phyloP scores from a whole-genome alignment of 2,329 filamentous ascomycete species.

The Venturia effusa region DNA sequence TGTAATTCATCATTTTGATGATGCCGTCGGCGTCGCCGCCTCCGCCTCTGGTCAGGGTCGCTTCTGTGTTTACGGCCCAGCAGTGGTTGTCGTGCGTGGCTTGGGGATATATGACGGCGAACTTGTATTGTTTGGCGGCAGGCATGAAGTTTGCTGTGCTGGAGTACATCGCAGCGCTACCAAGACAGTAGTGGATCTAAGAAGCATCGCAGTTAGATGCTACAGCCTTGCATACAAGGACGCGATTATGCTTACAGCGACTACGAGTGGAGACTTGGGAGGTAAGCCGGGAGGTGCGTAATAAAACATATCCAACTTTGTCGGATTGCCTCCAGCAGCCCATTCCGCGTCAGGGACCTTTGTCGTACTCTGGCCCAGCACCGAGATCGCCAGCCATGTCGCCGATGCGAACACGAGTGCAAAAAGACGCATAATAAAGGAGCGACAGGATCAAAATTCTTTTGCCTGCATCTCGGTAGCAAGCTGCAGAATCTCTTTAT shows the following conservation, averaged over 20 bases:
- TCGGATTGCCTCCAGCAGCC: slow-evolving; percentile 8
- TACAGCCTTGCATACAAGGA: not conserved
- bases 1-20: slow-evolving; percentile 44
- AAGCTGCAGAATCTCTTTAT: not conserved
- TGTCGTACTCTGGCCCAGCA: not conserved
- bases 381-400: not conserved
- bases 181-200: slow-evolving; percentile 9
- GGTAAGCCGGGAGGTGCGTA: slow-evolving; percentile 1
- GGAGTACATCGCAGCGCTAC: slow-evolving; percentile 34
- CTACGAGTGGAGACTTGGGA: slow-evolving; percentile 3
- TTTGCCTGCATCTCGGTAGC: not conserved
- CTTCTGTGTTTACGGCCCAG: slow-evolving; percentile 45
- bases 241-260: not conserved
- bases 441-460: not conserved
- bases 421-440: not conserved
- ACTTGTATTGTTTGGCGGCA: slow-evolving; percentile 41
- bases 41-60: slow-evolving; percentile 40
- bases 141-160: slow-evolving; percentile 39
- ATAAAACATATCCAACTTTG: slow-evolving; percentile 7
- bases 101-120: slow-evolving; percentile 45
- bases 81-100: slow-evolving; percentile 33
- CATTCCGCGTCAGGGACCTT: not conserved
- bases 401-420: not conserved
- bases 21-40: slow-evolving; percentile 42
- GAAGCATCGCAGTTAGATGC: not conserved